A percentile compares a stretch with the other conserved stretches of the same genome.
phyloP scores from a whole-genome alignment of 2,329 filamentous ascomycete species.

The Cladophialophora immunda region DNA sequence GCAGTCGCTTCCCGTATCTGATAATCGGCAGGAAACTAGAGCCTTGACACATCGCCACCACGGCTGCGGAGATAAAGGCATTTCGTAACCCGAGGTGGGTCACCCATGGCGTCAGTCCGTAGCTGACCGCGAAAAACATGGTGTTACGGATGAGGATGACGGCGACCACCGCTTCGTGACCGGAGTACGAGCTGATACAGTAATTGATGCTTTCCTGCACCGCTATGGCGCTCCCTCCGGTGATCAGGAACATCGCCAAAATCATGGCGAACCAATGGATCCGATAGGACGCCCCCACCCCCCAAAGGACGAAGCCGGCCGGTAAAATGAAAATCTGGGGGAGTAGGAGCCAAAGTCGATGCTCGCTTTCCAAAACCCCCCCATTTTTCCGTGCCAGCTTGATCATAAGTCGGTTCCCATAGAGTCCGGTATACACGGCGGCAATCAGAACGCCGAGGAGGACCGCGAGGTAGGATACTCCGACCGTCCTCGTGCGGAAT shows the following conservation, averaged over 20 bases:
- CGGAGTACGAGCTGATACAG: constrained; percentile 52
- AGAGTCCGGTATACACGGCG: constrained; percentile 34
- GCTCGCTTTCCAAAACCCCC: constrained; percentile 42
- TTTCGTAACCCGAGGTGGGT: constrained; percentile 54
- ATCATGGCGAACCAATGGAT: constrained; percentile 60
- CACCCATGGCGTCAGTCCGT: constrained; percentile 59
- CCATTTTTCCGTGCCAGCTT: constrained; percentile 33
- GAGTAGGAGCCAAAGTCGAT: constrained; percentile 39
- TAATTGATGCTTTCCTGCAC: constrained; percentile 46
- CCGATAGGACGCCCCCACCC: constrained; percentile 59
- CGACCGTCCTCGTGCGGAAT: constrained; percentile 1
- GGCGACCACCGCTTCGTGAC: constrained; percentile 50
- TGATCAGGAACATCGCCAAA: constrained; percentile 46
- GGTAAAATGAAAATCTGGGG: constrained; percentile 53
- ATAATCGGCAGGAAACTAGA: neutral
- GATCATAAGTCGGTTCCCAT: constrained; percentile 39
- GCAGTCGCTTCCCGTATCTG: no score
- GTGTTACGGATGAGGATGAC: constrained; percentile 59
- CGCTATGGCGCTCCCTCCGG: constrained; percentile 54
- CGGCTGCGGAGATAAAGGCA: constrained; percentile 48
- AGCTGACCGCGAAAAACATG: constrained; percentile 58
- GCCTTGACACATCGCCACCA: neutral
- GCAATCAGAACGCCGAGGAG: constrained; percentile 39
- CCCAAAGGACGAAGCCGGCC: constrained; percentile 58
- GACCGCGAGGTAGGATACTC: constrained; percentile 9